Base-by-base conservation (phyloP, 345 rosid genomes). In the Salix purpurea region DNA sequence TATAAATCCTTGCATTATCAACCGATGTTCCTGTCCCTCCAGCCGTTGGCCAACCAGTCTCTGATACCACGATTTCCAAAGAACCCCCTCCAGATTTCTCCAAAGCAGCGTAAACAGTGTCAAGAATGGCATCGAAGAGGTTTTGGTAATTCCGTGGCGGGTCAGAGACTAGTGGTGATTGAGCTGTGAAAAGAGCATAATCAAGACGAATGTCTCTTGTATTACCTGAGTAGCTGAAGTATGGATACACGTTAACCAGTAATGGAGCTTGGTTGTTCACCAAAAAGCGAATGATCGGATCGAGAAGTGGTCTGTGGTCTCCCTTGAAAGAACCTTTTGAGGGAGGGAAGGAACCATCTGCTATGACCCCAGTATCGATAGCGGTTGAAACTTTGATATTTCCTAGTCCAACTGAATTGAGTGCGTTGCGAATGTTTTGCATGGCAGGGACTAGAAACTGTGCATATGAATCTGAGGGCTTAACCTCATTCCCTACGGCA, bases 31-130 rank as follows among this genome's bases (percentile, higher is more conserved):
- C 89, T 2, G 11, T 6, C 19, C 85, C 94, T 68, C 91, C 94
- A 0, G 74, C 82, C 0, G 91, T 76, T 0, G 96, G 92, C 93
- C 96, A 91, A 19, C 96, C 92, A 12, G 78, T 86, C 79, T 91
- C 93, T 0, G 93, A 84, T 15, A 90, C 85, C 13, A 91, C 96
- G 0, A 91, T 83, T 34, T 77, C 76, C 26, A 91, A 36, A 6
- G 90, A 85, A 21, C 86, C 85, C 0, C 90, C 91, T 4, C 83
- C 70, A 5, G 86, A 12, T 79, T 84, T 91, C 87, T 90, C 93
- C 46, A 91, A 65, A 0, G 96, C 88, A 0, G 89, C 76, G 18
- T 88, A 86, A 32, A 82, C 77, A 12, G 92, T 65, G 77, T 91
- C 93, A 34, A 85, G 12, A 0, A 77, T 70, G 2, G 94, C 97